Conservation (phyloP, 495 filamentous ascomycete species). For the Saxophila tyrrhenica region DNA sequence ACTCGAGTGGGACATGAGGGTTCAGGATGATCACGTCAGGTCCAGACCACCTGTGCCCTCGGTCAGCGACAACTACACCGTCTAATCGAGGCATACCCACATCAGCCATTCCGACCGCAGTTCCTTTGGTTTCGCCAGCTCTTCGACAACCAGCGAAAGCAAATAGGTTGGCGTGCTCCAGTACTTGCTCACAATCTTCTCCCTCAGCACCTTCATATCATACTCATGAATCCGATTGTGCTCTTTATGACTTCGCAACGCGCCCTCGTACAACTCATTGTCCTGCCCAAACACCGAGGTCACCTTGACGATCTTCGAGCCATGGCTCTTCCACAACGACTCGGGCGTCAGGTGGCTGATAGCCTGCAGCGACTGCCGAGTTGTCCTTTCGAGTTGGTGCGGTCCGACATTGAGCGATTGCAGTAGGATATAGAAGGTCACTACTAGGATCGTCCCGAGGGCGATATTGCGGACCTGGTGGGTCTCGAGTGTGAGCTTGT, state of each 20-base stretch:
- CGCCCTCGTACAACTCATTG: constrained; percentile 31
- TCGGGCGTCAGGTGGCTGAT: not conserved
- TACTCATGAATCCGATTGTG: constrained; percentile 33
- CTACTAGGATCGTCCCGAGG: not conserved
- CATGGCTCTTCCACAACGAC: not conserved
- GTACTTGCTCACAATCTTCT: constrained; percentile 28
- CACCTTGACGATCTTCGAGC: not conserved
- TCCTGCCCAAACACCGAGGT: constrained; percentile 1
- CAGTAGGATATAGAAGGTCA: not conserved
- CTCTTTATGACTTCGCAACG: constrained; percentile 31
- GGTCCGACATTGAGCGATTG: not conserved
- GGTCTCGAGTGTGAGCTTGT: no score
- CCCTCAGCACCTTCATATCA: constrained; percentile 30
- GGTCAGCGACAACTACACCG: not conserved
- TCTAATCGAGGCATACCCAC: constrained; percentile 19
- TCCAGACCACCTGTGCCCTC: constrained; percentile 32
- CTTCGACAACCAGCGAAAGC: constrained; percentile 31
- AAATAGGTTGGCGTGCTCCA: constrained; percentile 38
- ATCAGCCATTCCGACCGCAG: constrained; percentile 37
- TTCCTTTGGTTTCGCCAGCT: constrained; percentile 31
- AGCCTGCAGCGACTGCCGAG: not conserved
- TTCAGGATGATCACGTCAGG: constrained; percentile 37
- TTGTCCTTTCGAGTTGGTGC: not conserved
- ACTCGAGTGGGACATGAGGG: constrained; percentile 31
- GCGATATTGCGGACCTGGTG: not conserved